Evolutionary conservation across 768 basidiomycete genomes (phyloP), one percentile per base, ranked within the genome.

Genomic region (Brasilioporus rufonigricans): DNA sequence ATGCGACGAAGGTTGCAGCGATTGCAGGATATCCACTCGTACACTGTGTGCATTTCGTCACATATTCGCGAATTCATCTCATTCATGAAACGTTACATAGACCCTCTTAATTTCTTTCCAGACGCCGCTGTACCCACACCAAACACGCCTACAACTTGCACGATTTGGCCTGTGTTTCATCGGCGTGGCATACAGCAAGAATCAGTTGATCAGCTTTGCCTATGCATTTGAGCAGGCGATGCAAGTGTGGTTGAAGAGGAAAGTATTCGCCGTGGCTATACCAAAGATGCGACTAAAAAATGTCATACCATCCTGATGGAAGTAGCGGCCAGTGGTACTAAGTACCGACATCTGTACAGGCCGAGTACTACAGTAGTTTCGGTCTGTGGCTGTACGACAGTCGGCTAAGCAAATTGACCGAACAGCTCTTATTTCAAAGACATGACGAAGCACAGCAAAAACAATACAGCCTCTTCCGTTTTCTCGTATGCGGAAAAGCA

Each of bases 391-490:
- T 52, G 43, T 52, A 12, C 43, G 18, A n/a, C 36, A 10, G 32
- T 33, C 8, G n/a, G 13, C n/a, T 14, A 21, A 23, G 21, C 48
- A 29, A 29, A 39, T 38, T 48, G 26, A 26, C 19, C 48, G 12
- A 40, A 19, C 36, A 5, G 23, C 11, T 29, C 11, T 45, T 46
- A 21, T 12, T 24, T n/a, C 10, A 24, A 14, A 29, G 47, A 44
- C 61, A 91, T 91, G 90, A 91, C 90, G 50, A 92, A 91, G 72
- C 90, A 93, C 66, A 89, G 86, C 79, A 92, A 91, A 73, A 93
- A 92, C 68, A 91, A 91, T 63, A 92, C 91, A 5, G 91, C 90
- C 5, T 91, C 89, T 9, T 91, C 89, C 0, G 89, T 91, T 50
- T 93, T 93, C 72, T 91, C 89, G 29, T 92, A 93, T 63, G 91